phyloP scores from a whole-genome alignment of 2,329 filamentous ascomycete genomes.

The Zymoseptoria passerinii region DNA sequence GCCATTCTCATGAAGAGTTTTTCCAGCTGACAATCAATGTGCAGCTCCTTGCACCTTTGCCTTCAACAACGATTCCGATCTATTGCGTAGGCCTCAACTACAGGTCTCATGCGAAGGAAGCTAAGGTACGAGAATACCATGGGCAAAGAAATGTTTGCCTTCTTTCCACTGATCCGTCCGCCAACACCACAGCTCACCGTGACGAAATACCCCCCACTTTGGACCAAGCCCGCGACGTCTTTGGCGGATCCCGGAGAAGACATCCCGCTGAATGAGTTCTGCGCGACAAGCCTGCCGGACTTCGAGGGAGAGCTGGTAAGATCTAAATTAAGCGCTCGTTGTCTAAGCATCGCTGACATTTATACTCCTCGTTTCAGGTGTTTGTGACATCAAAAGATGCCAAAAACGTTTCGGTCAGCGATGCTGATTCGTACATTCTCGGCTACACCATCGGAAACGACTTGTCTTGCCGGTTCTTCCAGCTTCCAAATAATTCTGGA shows the following conservation, averaged over 20 bases:
- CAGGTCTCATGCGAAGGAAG: constrained; percentile 5
- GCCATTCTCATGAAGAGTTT: background rate
- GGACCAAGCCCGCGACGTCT: constrained; percentile 8
- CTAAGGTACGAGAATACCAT: background rate
- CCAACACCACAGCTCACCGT: background rate
- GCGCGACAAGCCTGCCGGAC: constrained; percentile 5
- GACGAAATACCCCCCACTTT: constrained; percentile 6
- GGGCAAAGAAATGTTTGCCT: background rate
- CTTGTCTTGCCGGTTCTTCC: constrained; percentile 45
- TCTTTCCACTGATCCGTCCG: background rate
- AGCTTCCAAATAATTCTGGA: constrained; percentile 42
- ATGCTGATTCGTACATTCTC: constrained; percentile 44
- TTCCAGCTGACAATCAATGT: background rate
- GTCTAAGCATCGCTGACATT: background rate
- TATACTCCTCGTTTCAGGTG: background rate
- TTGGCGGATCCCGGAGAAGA: constrained; percentile 9
- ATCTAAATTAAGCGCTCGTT: background rate
- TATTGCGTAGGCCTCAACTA: constrained; percentile 12
- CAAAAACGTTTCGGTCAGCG: constrained; percentile 37
- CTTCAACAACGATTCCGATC: constrained; percentile 4
- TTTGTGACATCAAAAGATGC: constrained; percentile 9
- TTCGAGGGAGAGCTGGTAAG: constrained; percentile 1
- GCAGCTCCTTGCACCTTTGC: constrained; percentile 6
- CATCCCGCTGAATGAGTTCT: constrained; percentile 6
- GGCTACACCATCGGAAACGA: constrained; percentile 51